Evolutionary conservation across 2,329 filamentous ascomycete genomes (phyloP).

Genomic region (Aspergillus sp.): DNA sequence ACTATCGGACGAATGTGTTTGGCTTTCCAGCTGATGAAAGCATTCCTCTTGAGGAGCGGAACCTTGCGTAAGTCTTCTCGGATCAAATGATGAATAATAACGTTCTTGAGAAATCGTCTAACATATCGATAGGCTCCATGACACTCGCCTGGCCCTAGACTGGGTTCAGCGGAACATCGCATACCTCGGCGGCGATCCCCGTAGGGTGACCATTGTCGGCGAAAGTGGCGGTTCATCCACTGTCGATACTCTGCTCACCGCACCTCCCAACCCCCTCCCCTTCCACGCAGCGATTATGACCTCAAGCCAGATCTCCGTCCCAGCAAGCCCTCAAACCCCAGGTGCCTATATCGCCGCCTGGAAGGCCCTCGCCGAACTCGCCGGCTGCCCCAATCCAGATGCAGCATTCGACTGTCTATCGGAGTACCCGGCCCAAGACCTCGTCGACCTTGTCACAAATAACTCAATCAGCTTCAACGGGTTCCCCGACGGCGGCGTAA

Average conservation of each 20-base stretch:
- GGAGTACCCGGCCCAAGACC: neutral
- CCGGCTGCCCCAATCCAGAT: neutral
- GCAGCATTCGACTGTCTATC: neutral
- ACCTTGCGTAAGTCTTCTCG: neutral
- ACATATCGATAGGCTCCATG: neutral
- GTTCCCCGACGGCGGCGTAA: constrained; percentile 3
- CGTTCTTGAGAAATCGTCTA: neutral
- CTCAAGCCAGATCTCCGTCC: constrained; percentile 1
- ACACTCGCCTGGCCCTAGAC: neutral
- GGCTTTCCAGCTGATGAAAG: constrained; percentile 3
- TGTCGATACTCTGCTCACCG: neutral
- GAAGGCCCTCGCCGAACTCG: neutral
- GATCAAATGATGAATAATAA: neutral
- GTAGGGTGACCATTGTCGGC: neutral
- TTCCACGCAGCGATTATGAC: constrained; percentile 5
- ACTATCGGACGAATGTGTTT: constrained; percentile 31
- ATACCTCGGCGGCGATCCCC: neutral
- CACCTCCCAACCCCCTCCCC: neutral
- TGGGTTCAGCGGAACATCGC: constrained; percentile 1
- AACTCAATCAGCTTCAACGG: neutral
- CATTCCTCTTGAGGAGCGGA: neutral
- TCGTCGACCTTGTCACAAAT: neutral
- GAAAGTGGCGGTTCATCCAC: neutral
- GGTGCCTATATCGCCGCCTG: neutral
- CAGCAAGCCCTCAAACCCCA: neutral